A percentile compares a stretch with the other conserved stretches of the same genome.
phyloP scores from a whole-genome alignment of 2,329 filamentous ascomycete genomes.

The Penicillium sp. region DNA sequence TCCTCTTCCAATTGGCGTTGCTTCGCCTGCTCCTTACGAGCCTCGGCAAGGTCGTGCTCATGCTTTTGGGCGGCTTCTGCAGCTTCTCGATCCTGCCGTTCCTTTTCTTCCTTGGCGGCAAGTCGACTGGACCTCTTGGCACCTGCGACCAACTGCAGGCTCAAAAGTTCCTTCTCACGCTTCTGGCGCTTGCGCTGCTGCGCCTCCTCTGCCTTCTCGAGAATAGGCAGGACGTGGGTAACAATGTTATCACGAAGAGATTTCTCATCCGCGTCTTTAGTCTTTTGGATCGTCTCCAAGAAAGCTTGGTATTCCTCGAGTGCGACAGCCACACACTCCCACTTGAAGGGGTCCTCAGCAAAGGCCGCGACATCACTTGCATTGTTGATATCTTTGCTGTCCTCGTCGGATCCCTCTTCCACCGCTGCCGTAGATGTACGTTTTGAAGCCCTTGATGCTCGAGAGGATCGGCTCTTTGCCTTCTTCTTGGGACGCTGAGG shows the following conservation, averaged over 20 bases:
- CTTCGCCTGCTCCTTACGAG: slow-evolving; percentile 58
- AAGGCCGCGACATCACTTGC: slow-evolving; percentile 35
- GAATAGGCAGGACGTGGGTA: slow-evolving; percentile 76
- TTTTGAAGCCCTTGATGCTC: slow-evolving; percentile 67
- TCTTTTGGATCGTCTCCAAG: slow-evolving; percentile 68
- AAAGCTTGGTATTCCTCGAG: slow-evolving; percentile 74
- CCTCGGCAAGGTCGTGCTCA: slow-evolving; percentile 62
- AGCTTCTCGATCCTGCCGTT: slow-evolving; percentile 69
- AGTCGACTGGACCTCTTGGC: slow-evolving; percentile 92
- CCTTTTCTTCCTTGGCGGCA: slow-evolving; percentile 75
- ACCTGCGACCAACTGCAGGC: slow-evolving; percentile 81
- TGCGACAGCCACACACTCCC: slow-evolving; percentile 87
- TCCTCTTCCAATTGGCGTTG: slow-evolving; percentile 69
- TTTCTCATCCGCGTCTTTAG: slow-evolving; percentile 82
- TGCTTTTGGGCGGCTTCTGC: slow-evolving; percentile 69
- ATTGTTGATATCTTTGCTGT: slow-evolving; percentile 34
- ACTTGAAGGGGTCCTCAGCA: slow-evolving; percentile 67
- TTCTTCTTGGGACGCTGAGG: slow-evolving; percentile 58
- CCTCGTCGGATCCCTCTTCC: slow-evolving; percentile 47
- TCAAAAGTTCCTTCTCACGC: slow-evolving; percentile 77
- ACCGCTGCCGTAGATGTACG: slow-evolving; percentile 50
- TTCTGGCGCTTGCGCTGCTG: slow-evolving; percentile 70
- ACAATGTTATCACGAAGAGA: slow-evolving; percentile 68
- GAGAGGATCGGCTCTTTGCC: slow-evolving; percentile 64
- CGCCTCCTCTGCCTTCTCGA: slow-evolving; percentile 71